These are phyloP conservation scores for Pyrenochaeta sp. DNA, from an alignment of 2,329 filamentous ascomycete species.

Conservation along the genomic window DNA sequence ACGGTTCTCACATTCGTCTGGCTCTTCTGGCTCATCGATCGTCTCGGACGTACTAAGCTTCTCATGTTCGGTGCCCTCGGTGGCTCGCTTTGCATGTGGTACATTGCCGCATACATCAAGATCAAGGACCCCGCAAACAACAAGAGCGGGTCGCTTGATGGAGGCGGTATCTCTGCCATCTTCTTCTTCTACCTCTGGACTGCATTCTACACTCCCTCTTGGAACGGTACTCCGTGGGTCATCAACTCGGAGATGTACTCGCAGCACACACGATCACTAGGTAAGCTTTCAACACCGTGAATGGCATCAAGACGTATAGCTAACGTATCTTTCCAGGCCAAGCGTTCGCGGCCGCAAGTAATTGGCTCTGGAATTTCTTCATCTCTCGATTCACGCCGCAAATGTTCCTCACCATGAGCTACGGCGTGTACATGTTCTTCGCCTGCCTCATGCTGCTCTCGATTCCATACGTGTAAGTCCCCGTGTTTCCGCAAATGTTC, in stretches of 20 bases:
- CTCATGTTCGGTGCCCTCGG: conserved; percentile 69
- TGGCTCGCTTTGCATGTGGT: conserved; percentile 70
- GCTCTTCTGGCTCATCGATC: conserved; percentile 73
- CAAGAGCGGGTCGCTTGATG: conserved; percentile 43
- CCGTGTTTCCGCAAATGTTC: conserved; percentile 34
- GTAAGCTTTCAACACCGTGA: conserved; percentile 50
- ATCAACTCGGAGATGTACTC: conserved; percentile 78
- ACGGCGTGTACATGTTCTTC: conserved; percentile 57
- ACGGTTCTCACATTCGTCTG: conserved; percentile 72
- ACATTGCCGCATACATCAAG: conserved; percentile 67
- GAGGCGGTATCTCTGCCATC: conserved; percentile 66
- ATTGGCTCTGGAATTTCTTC: conserved; percentile 77
- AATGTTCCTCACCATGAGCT: conserved; percentile 62
- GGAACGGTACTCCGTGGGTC: conserved; percentile 80
- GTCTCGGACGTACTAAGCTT: conserved; percentile 67
- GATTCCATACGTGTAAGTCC: conserved; percentile 39
- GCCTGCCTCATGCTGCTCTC: conserved; percentile 56
- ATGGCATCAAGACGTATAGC: not conserved
- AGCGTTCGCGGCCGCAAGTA: conserved; percentile 72
- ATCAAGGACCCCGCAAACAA: conserved; percentile 54
- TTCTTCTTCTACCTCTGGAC: conserved; percentile 81
- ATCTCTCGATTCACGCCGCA: conserved; percentile 73
- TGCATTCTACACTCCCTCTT: conserved; percentile 72
- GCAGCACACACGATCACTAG: conserved; percentile 68
- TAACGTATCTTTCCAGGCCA: conserved; percentile 1